Conservation (phyloP, 2,329 filamentous ascomycete genomes). For the Trichocomaceae sp. region DNA sequence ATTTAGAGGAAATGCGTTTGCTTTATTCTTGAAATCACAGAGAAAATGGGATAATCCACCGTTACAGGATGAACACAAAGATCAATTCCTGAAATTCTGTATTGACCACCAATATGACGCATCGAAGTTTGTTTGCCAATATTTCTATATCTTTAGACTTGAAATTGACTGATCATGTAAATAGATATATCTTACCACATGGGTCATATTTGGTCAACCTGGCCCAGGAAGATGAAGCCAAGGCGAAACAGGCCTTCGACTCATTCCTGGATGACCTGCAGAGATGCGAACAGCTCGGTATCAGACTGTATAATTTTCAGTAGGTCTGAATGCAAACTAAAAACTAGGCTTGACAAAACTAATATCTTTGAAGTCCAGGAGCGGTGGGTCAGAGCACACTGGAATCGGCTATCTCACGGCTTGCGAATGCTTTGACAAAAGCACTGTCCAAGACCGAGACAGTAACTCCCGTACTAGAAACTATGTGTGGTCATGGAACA, state of each 20-base stretch:
- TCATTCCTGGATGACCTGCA: slow-evolving; percentile 82
- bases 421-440: slow-evolving; percentile 74
- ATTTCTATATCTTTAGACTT: not conserved
- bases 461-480: slow-evolving; percentile 83
- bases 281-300: slow-evolving; percentile 78
- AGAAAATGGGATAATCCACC: slow-evolving; percentile 87
- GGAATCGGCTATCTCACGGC: slow-evolving; percentile 64
- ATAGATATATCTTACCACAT: slow-evolving; percentile 71
- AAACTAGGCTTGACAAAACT: not conserved
- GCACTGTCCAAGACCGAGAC: slow-evolving; percentile 68
- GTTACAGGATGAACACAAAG: slow-evolving; percentile 59
- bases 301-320: slow-evolving; percentile 96
- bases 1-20: slow-evolving; percentile 75
- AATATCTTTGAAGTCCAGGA: slow-evolving; percentile 53
- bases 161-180: not conserved
- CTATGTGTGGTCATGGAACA: slow-evolving; percentile 88
- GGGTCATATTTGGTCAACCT: slow-evolving; percentile 96
- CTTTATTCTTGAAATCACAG: slow-evolving; percentile 92
- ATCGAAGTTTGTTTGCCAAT: slow-evolving; percentile 38
- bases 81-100: slow-evolving; percentile 64
- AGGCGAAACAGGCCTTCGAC: slow-evolving; percentile 77
- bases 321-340: slow-evolving; percentile 20
- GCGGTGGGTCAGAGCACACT: slow-evolving; percentile 64
- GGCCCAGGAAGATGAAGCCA: slow-evolving; percentile 70
- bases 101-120: slow-evolving; percentile 65